These are phyloP conservation scores for Terfezia boudieri DNA, from an alignment of 495 filamentous ascomycete genomes.

Conservation along the genomic window DNA sequence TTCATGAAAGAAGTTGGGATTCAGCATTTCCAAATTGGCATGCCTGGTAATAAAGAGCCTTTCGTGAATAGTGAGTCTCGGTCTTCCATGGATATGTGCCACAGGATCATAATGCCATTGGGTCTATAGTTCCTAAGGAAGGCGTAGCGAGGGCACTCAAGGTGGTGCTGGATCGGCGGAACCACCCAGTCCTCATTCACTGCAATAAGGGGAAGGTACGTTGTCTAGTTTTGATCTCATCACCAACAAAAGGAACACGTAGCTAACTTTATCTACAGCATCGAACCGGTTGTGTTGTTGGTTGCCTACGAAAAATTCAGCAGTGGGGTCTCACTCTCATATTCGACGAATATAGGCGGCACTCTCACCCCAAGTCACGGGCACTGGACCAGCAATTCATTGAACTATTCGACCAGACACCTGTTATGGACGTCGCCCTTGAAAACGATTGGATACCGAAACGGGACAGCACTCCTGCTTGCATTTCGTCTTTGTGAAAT, in stretches of 20 bases:
- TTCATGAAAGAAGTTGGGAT: conserved; percentile 45
- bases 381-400: conserved; percentile 32
- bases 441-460: conserved; percentile 15
- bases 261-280: conserved; percentile 27
- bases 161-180: conserved; percentile 38
- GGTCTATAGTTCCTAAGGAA: conserved; percentile 26
- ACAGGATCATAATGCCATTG: conserved; percentile 1
- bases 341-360: conserved; percentile 43
- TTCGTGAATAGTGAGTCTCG: conserved; percentile 12
- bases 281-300: conserved; percentile 64
- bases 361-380: conserved; percentile 41
- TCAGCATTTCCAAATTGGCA: conserved; percentile 41
- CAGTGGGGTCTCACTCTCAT: conserved; percentile 35
- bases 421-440: conserved; percentile 12
- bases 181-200: conserved; percentile 60
- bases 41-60: conserved; percentile 55
- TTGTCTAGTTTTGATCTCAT: conserved; percentile 2
- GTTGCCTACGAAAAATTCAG: conserved; percentile 40
- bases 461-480: not conserved
- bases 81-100: not conserved
- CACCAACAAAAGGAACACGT: not conserved
- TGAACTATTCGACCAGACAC: conserved; percentile 13
- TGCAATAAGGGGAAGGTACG: conserved; percentile 72
- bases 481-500: too few species aligned
- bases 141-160: conserved; percentile 41